Evolutionary conservation across 345 rosid species (phyloP), one percentile per base, ranked within the genome.

Genomic region (Ceriops zippeliana): DNA sequence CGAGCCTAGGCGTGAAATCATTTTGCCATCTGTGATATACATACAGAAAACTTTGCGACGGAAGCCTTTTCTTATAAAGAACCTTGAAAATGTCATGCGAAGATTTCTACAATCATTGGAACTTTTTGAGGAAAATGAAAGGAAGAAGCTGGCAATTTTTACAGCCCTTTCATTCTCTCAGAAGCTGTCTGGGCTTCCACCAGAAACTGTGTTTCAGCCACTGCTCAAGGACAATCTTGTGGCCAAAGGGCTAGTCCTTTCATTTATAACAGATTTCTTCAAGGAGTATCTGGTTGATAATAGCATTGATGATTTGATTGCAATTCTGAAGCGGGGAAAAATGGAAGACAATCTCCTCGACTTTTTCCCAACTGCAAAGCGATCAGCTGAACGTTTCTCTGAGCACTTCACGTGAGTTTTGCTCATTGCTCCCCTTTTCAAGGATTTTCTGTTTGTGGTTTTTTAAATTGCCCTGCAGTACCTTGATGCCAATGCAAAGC

Each of bases 111-210:
- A 96, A 78, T 96, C 98, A 7, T 76, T 96, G 91, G 99, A 96
- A 84, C 95, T 96, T 38, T 96, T 92, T 47, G 97, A 96, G 86
- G 97, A 96, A 65, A 86, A 86, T 84, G 99, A 92, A 70, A 87
- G 97, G 85, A 96, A 89, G 92, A 96, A 96, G 83, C 87, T 96
- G 74, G 98, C 97, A 7, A 90, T 96, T 76, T 96, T 96, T 86
- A 86, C 98, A n/a, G 98, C 99, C 5, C 93, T 96, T 76, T 90
- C 97, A 19, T 92, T 96, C 82, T 90, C 99, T 58, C 99, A 92
- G 92, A 96, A 92, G 78, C 83, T 92, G 52, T 95, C 99, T 7
- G 99, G 99, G 70, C 86, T 96, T 61, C 99, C 98, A 46, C 95
- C 97, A 0, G 99, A 96, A 85, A 90, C 98, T 26, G 98, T 96